phyloP scores from a whole-genome alignment of 345 rosid species.

The Hypericum androsaemum region DNA sequence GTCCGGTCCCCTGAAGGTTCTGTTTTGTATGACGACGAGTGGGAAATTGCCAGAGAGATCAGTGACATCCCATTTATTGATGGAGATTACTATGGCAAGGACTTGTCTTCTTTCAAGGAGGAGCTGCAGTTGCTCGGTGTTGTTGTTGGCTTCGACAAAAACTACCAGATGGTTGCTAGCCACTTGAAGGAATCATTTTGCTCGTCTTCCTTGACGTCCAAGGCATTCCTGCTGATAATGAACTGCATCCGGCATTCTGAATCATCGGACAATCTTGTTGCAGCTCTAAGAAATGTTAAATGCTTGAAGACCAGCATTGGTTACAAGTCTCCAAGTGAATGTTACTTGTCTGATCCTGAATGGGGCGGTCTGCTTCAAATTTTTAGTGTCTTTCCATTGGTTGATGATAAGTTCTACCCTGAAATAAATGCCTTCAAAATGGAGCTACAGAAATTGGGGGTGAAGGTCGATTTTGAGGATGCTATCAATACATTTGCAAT shows the following conservation, averaged over 20 bases:
- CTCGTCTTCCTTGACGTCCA: constrained; percentile 19
- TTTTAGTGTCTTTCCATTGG: too few relatives aligned
- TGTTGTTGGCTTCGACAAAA: constrained; percentile 19
- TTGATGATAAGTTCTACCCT: too few relatives aligned
- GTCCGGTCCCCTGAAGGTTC: constrained; percentile 39
- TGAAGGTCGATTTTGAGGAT: too few relatives aligned
- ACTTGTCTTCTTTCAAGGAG: constrained; percentile 19
- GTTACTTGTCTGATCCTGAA: too few relatives aligned
- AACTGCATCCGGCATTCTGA: constrained; percentile 20
- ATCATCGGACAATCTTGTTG: neutral
- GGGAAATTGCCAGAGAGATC: constrained; percentile 43
- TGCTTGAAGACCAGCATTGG: too few relatives aligned
- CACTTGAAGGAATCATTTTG: constrained; percentile 25
- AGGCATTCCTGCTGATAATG: constrained; percentile 37
- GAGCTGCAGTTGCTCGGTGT: constrained; percentile 63
- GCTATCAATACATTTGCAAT: too few relatives aligned
- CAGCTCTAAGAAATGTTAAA: too few relatives aligned
- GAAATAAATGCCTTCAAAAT: too few relatives aligned
- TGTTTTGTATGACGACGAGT: constrained; percentile 38
- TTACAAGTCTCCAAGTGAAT: too few relatives aligned
- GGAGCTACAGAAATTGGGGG: too few relatives aligned
- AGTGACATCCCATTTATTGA: constrained; percentile 52
- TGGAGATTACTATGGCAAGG: constrained; percentile 29
- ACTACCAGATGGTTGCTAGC: constrained; percentile 27
- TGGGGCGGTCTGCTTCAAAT: too few relatives aligned